Percentiles rank a stretch among this genome's conserved stretches.
Conservation (phyloP, 352 stramenopile genomes). For the Phytopythium montanum region DNA sequence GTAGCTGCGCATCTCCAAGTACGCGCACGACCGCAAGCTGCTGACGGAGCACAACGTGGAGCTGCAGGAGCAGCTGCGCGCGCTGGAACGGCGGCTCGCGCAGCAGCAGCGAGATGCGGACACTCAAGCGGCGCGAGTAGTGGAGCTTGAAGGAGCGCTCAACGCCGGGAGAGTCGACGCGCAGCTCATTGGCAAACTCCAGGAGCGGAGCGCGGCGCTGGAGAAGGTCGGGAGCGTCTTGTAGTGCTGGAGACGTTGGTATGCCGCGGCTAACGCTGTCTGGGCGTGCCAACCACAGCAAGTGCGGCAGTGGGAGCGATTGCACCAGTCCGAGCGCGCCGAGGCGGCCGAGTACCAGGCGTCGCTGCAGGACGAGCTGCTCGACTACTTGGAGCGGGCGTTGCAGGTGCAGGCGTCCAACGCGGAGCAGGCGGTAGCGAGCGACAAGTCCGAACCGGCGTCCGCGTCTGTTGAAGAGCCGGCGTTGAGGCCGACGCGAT, state of each 20-base stretch:
- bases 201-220: conserved; percentile 37
- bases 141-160: conserved; percentile 61
- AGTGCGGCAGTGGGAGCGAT: conserved; percentile 57
- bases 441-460: neutral
- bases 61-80: conserved; percentile 48
- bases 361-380: conserved; percentile 49
- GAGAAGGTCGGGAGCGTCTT: conserved; percentile 22
- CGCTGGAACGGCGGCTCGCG: conserved; percentile 43
- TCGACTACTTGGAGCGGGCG: conserved; percentile 44
- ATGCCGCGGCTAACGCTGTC: too few relatives aligned
- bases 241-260: neutral
- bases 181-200: conserved; percentile 30
- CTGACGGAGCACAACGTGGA: conserved; percentile 82
- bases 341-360: conserved; percentile 23
- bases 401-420: conserved; percentile 14
- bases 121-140: conserved; percentile 45
- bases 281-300: conserved; percentile 20
- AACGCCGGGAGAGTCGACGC: conserved; percentile 37
- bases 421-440: neutral
- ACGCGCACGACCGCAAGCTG: conserved; percentile 73
- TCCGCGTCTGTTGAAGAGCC: neutral
- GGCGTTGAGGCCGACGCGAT: neutral
- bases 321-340: conserved; percentile 45
- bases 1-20: conserved; percentile 71
- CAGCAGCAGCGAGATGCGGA: conserved; percentile 55